Evolutionary conservation across 192 early-diverging fungal species (phyloP).

Genomic region (Phycomyces nitens): DNA sequence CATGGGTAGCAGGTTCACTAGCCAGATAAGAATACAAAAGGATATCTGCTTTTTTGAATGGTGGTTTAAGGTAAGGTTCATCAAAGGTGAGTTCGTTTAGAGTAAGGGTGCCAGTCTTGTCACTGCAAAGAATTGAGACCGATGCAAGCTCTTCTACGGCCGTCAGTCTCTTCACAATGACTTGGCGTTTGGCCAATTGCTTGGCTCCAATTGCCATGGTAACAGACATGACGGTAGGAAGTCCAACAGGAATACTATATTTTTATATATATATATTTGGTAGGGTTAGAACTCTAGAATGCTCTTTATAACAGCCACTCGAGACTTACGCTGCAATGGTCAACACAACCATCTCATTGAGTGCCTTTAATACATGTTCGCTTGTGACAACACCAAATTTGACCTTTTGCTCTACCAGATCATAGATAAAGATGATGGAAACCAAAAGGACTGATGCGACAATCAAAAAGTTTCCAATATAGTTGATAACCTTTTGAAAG

Average conservation of each 20-base stretch:
- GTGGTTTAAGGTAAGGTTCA: conserved; percentile 49
- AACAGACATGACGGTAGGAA: conserved; percentile 80
- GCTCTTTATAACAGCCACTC: neutral
- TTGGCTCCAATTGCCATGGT: conserved; percentile 82
- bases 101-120: conserved; percentile 76
- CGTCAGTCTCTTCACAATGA: conserved; percentile 75
- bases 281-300: neutral
- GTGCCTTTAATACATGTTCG: conserved; percentile 49
- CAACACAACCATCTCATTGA: conserved; percentile 62
- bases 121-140: conserved; percentile 61
- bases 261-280: neutral
- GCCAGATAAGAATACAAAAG: conserved; percentile 63
- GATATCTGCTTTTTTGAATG: conserved; percentile 50
- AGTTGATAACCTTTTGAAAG: conserved; percentile 75
- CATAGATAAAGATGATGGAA: conserved; percentile 51
- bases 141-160: conserved; percentile 80
- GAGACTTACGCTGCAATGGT: conserved; percentile 62
- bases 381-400: conserved; percentile 41
- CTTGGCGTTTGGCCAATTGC: conserved; percentile 67
- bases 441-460: conserved; percentile 51
- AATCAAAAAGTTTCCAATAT: conserved; percentile 77
- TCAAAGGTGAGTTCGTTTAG: conserved; percentile 77
- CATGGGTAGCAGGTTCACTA: conserved; percentile 69
- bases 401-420: conserved; percentile 30
- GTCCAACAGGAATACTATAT: conserved; percentile 66